A percentile compares a stretch with the other conserved stretches of the same genome.
These are phyloP conservation scores for Paradendryphiella salina DNA, from an alignment of 2,329 filamentous ascomycete genomes.

Conservation along the genomic window DNA sequence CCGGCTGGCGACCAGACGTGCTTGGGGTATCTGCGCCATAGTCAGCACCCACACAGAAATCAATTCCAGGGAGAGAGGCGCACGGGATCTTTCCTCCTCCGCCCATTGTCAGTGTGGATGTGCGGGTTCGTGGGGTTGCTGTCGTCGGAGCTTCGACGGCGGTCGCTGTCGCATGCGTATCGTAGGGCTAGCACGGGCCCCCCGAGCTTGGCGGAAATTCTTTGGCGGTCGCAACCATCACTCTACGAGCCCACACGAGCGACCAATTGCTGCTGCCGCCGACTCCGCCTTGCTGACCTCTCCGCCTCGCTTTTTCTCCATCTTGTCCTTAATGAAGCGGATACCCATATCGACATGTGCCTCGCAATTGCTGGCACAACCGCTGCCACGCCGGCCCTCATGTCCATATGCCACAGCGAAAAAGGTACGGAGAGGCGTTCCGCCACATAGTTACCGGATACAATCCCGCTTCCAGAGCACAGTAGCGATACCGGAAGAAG, in stretches of 20 bases:
- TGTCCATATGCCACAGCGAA: conserved; percentile 37
- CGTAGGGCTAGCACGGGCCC: conserved; percentile 19
- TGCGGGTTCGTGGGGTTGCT: conserved; percentile 23
- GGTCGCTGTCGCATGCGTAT: conserved; percentile 25
- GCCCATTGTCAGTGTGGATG: conserved; percentile 63
- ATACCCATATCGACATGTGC: conserved; percentile 64
- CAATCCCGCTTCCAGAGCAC: conserved; percentile 33
- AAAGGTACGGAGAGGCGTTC: conserved; percentile 27
- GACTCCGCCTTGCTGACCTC: conserved; percentile 18
- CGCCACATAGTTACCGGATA: conserved; percentile 37
- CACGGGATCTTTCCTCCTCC: conserved; percentile 75
- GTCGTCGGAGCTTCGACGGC: conserved; percentile 22
- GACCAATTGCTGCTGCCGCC: conserved; percentile 27
- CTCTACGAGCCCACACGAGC: conserved; percentile 33
- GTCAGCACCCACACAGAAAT: conserved; percentile 19
- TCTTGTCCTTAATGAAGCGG: conserved; percentile 59
- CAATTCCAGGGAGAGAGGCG: conserved; percentile 17
- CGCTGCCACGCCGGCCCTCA: conserved; percentile 50
- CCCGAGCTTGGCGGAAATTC: conserved; percentile 41
- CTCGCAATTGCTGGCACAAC: conserved; percentile 59
- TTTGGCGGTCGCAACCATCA: conserved; percentile 33
- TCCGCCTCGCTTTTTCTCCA: conserved; percentile 7
- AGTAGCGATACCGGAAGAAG: conserved; percentile 16
- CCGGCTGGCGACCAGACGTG: conserved; percentile 99
- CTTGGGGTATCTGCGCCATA: conserved; percentile 76